Conservation (phyloP, 768 basidiomycete genomes). For the Termitomyces titanicus region DNA sequence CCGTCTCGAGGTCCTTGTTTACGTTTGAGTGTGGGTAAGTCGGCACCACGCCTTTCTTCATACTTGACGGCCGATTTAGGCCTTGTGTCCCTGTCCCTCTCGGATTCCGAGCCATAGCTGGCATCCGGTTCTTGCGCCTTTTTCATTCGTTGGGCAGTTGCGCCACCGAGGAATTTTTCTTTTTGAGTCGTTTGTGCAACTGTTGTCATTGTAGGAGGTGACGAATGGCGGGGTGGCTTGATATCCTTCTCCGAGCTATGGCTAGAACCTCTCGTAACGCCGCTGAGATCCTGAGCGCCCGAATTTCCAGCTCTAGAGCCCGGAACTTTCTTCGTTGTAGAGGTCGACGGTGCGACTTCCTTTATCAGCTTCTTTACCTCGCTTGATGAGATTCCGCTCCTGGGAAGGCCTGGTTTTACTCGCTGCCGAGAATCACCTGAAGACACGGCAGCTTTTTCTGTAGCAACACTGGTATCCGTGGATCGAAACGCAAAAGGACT, state of each 20-base stretch:
- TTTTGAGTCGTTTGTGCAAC: conserved; percentile 19
- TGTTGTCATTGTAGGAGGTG: conserved; percentile 31
- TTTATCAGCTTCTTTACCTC: conserved; percentile 38
- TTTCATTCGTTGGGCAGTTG: conserved; percentile 11
- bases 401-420: conserved; percentile 24
- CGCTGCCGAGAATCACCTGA: conserved; percentile 6
- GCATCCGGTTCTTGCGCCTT: conserved; percentile 14
- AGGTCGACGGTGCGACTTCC: conserved; percentile 1
- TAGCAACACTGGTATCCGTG: conserved; percentile 8
- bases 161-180: conserved; percentile 19
- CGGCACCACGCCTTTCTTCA: conserved; percentile 11
- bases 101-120: conserved; percentile 16
- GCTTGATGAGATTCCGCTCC: conserved; percentile 43
- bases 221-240: conserved; percentile 20
- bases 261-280: background rate
- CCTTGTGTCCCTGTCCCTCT: conserved; percentile 19
- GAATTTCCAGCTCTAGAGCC: conserved; percentile 41
- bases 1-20: conserved; percentile 30
- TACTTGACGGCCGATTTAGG: conserved; percentile 1
- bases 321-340: conserved; percentile 32
- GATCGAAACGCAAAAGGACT: conserved; percentile 38
- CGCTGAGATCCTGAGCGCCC: conserved; percentile 17
- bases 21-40: conserved; percentile 33
- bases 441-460: conserved; percentile 2
- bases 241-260: conserved; percentile 16